These are phyloP conservation scores for Sclerotinia spermophila DNA, from an alignment of 2,329 filamentous ascomycete genomes.

Conservation along the genomic window DNA sequence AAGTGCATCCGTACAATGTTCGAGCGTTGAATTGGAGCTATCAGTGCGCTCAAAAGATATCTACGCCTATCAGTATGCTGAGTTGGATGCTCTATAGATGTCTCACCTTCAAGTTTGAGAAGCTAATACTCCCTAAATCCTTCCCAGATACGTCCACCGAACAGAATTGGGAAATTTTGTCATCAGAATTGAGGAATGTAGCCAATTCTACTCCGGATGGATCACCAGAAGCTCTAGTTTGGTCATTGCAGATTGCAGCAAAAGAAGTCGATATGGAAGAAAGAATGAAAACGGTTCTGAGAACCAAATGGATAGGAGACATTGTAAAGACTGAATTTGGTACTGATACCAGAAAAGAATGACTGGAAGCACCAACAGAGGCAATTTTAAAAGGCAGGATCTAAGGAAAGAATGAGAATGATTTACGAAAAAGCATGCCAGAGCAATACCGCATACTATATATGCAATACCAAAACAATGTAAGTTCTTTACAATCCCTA, in stretches of 20 bases:
- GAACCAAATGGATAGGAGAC: neutral
- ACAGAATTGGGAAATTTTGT: neutral
- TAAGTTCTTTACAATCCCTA: neutral
- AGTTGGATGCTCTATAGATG: no score
- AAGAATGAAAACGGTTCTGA: constrained; percentile 5
- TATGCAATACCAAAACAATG: neutral
- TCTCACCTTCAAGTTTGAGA: neutral
- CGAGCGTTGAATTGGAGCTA: neutral
- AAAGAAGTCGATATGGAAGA: neutral
- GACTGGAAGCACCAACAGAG: neutral
- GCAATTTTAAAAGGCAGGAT: neutral
- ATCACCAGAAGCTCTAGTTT: neutral
- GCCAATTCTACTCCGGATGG: neutral
- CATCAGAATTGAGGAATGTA: neutral
- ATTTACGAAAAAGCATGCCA: neutral
- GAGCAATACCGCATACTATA: neutral
- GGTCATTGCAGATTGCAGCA: neutral
- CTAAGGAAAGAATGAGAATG: neutral
- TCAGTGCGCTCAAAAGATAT: neutral
- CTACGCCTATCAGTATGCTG: neutral
- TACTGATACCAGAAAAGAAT: neutral
- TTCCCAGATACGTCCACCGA: neutral
- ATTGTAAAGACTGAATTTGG: neutral
- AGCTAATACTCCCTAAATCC: neutral
- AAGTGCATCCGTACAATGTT: neutral